Evolutionary conservation across 768 basidiomycete genomes (phyloP).

Genomic region (Termitomyces sp.): DNA sequence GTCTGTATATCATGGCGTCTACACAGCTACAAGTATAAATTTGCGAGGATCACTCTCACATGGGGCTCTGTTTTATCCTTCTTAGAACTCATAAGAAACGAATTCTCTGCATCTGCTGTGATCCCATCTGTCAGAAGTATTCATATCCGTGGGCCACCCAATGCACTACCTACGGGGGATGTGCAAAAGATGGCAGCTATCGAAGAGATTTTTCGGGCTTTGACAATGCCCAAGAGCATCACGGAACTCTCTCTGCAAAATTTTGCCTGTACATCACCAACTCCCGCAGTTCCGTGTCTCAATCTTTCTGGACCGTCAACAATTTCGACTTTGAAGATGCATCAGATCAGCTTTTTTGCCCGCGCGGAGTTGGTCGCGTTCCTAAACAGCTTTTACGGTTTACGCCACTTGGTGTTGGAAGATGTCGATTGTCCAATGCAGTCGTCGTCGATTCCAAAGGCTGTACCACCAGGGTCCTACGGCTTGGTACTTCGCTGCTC

Average conservation of each 20-base stretch:
- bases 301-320: not conserved
- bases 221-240: not conserved
- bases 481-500: conserved; percentile 5
- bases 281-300: not conserved
- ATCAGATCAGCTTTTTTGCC: not conserved
- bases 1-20: conserved; percentile 20
- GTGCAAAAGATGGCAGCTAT: not conserved
- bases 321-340: conserved; percentile 6
- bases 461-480: conserved; percentile 5
- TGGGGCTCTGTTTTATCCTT: conserved; percentile 13
- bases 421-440: not conserved
- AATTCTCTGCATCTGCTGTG: conserved; percentile 16
- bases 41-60: conserved; percentile 13
- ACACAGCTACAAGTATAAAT: conserved; percentile 15
- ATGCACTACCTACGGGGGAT: conserved; percentile 9
- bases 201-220: not conserved
- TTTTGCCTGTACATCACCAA: not conserved
- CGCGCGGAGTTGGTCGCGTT: conserved; percentile 5
- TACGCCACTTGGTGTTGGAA: conserved; percentile 8
- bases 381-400: conserved; percentile 1
- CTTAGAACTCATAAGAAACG: conserved; percentile 9
- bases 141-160: conserved; percentile 4
- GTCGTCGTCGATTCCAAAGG: not conserved
- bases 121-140: conserved; percentile 15
- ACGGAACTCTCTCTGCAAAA: not conserved